Conservation (phyloP, 371 early-diverging fungal species). For the Haplosporangium sp. region DNA sequence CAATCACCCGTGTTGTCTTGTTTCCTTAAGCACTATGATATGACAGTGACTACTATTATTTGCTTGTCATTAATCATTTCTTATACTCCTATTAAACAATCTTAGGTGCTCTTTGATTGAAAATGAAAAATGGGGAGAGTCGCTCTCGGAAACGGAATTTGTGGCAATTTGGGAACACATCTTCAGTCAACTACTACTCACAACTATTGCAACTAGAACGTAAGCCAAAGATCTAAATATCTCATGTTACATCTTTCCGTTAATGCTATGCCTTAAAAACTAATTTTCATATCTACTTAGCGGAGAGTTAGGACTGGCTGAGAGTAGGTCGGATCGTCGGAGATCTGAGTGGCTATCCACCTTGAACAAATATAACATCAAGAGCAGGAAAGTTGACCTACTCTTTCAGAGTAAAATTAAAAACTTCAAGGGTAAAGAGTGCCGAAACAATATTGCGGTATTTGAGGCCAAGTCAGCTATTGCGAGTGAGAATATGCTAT, state of each 20-base stretch:
- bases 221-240: not conserved
- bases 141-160: not conserved
- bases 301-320: not conserved
- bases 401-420: not conserved
- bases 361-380: not conserved
- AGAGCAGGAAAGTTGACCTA: conserved; percentile 7
- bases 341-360: not conserved
- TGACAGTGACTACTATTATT: too few species aligned
- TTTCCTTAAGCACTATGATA: too few species aligned
- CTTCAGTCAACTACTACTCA: not conserved
- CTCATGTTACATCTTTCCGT: not conserved
- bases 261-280: not conserved
- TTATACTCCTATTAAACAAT: too few species aligned
- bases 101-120: not conserved
- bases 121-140: not conserved
- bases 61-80: too few species aligned
- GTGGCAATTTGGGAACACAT: conserved; percentile 1
- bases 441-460: conserved; percentile 1
- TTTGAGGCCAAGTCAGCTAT: not conserved
- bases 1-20: too few species aligned
- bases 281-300: not conserved
- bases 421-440: not conserved
- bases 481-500: not conserved
- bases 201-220: not conserved
- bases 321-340: not conserved